phyloP scores from a whole-genome alignment of 1,139 yeast species.

The Suhomyces panamericanus region DNA sequence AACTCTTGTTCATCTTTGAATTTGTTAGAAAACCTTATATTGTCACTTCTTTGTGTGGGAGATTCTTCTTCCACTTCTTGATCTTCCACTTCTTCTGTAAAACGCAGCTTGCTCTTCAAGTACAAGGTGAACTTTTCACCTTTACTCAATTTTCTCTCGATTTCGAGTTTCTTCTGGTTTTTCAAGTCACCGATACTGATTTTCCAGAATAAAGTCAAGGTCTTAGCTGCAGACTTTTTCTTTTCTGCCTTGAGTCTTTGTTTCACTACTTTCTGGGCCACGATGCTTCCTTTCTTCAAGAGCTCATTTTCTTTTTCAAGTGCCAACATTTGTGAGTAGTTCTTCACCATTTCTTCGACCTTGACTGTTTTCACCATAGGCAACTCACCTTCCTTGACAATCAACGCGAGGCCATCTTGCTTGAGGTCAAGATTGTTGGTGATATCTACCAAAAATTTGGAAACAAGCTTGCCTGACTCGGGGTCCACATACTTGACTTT shows the following conservation, averaged over 20 bases:
- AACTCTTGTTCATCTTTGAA: conserved; percentile 22
- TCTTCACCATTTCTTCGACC: conserved; percentile 35
- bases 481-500: conserved; percentile 32
- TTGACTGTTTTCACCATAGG: conserved; percentile 33
- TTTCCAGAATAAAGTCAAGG: conserved; percentile 38
- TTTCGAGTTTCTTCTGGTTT: conserved; percentile 40
- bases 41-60: conserved; percentile 5
- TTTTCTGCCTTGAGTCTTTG: conserved; percentile 35
- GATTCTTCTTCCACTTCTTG: conserved; percentile 10
- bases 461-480: conserved; percentile 23
- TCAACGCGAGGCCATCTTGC: conserved; percentile 31
- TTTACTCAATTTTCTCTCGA: conserved; percentile 31
- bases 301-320: conserved; percentile 33
- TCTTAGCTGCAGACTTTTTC: conserved; percentile 40
- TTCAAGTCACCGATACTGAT: conserved; percentile 42
- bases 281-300: conserved; percentile 35
- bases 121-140: conserved; percentile 37
- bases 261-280: conserved; percentile 31
- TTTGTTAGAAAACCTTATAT: conserved; percentile 9
- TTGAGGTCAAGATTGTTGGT: conserved; percentile 33
- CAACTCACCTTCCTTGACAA: conserved; percentile 25
- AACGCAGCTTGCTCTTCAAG: conserved; percentile 21
- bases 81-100: conserved; percentile 13
- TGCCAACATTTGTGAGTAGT: conserved; percentile 37
- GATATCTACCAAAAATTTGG: conserved; percentile 27